These are phyloP conservation scores for Nannizziopsis arthrosporioides DNA, from an alignment of 2,329 filamentous ascomycete species.

Conservation along the genomic window DNA sequence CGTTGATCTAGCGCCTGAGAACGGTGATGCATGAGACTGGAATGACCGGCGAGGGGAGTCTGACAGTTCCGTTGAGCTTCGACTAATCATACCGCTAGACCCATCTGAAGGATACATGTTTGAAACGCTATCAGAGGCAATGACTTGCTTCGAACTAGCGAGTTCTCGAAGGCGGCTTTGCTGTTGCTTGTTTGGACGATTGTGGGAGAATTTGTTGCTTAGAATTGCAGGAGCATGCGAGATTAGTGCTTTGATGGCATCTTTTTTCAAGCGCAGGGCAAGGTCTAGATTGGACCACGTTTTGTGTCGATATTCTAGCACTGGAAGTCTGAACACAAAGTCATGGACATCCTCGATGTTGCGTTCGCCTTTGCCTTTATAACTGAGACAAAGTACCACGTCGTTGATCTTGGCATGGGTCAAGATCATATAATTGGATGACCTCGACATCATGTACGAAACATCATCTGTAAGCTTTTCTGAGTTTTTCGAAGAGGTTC, in stretches of 20 bases:
- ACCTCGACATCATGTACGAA: constrained; percentile 89
- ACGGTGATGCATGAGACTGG: constrained; percentile 28
- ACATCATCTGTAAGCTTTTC: constrained; percentile 72
- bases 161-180: constrained; percentile 70
- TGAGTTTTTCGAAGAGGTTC: constrained; percentile 41
- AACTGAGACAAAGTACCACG: constrained; percentile 87
- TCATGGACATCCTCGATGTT: constrained; percentile 96
- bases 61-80: constrained; percentile 30
- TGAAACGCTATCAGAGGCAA: constrained; percentile 30
- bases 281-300: constrained; percentile 98
- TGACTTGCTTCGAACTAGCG: constrained; percentile 62
- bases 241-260: constrained; percentile 85
- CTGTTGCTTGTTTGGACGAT: constrained; percentile 69
- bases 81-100: constrained; percentile 26
- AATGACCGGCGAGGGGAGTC: constrained; percentile 28
- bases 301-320: constrained; percentile 94
- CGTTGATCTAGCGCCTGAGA: constrained; percentile 27
- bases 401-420: constrained; percentile 90
- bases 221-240: constrained; percentile 94
- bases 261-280: constrained; percentile 82
- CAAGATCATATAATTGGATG: constrained; percentile 95
- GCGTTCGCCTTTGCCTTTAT: constrained; percentile 89
- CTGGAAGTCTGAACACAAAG: constrained; percentile 90
- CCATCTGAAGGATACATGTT: constrained; percentile 19
- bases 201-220: constrained; percentile 89